Evolutionary conservation across 768 basidiomycete species (phyloP), one percentile per base, ranked within the genome.

Genomic region (Psilocybe azurescens): DNA sequence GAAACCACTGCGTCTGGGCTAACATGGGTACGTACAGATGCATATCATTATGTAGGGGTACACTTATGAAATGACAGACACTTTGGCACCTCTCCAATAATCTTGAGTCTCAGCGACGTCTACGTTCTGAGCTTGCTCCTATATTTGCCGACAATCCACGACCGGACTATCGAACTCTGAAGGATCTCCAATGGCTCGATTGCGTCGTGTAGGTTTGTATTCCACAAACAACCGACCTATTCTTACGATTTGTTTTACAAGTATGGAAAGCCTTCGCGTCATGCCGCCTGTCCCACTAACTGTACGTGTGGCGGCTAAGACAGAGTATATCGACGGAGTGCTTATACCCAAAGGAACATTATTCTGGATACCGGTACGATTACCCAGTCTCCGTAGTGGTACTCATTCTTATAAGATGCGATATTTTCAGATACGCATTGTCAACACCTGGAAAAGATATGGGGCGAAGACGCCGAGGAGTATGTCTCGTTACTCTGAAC

Each of bases 401-500:
- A 77, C 32, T 39, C 30, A 16, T 32, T 29, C n/a, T 44, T 44
- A 44, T 5, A 14, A 9, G n/a, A 32, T 24, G 3, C 14, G 14
- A 28, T 33, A 9, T 16, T n/a, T 58, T 33, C 20, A 84, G 82
- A 83, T 84, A 55, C 78, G 81, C 29, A 78, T 78, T 3, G 70
- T 83, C 48, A 86, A 86, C 62, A 82, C 81, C 0, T 81, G 78
- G 75, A 79, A 78, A 75, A 72, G 14, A 63, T 81, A 16, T 85
- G 82, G 83, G 83, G 83, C 16, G 76, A 77, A 54, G 81, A 86
- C 61, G 82, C 82, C 1, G 80, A 82, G 65, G 78, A 80, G 79
- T 81, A 69, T 38, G 75, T 58, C 24, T 24, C 24, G 24, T 24
- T 2, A 24, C 24, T 24, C 24, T 46, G 18, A 4, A 29, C 10